Conservation (phyloP, 306 rosid species). For the Nissolia schottii region DNA sequence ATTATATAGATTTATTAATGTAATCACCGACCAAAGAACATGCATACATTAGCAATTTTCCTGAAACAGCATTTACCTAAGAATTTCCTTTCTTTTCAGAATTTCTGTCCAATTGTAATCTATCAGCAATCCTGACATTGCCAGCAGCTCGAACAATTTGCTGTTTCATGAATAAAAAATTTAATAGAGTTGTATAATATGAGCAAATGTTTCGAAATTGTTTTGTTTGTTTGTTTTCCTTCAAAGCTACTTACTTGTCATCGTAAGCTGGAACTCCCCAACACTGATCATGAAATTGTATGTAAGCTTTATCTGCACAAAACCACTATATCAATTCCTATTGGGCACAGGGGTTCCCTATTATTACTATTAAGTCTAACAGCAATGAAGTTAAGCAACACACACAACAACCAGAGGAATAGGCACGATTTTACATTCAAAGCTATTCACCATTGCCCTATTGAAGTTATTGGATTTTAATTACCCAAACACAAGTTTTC, state of each 20-base stretch:
- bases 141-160: slow-evolving; percentile 94
- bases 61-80: slow-evolving; percentile 46
- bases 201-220: neutral
- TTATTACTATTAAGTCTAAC: neutral
- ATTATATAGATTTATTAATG: neutral
- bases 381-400: neutral
- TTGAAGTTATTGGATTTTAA: no score
- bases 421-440: slow-evolving; percentile 14
- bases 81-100: slow-evolving; percentile 71
- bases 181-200: neutral
- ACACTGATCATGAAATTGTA: slow-evolving; percentile 89
- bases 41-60: neutral
- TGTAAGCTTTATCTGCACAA: slow-evolving; percentile 70
- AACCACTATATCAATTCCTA: slow-evolving; percentile 1
- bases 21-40: neutral
- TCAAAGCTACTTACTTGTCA: slow-evolving; percentile 53
- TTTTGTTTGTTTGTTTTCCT: neutral
- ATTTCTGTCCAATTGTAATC: slow-evolving; percentile 98
- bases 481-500: no score
- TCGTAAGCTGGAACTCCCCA: slow-evolving; percentile 98
- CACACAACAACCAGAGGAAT: neutral
- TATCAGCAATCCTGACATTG: slow-evolving; percentile 93
- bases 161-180: slow-evolving; percentile 37
- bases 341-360: neutral
- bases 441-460: no score